Evolutionary conservation across 1,284 basidiomycete species (phyloP).

Genomic region (Rhodofomes roseus): DNA sequence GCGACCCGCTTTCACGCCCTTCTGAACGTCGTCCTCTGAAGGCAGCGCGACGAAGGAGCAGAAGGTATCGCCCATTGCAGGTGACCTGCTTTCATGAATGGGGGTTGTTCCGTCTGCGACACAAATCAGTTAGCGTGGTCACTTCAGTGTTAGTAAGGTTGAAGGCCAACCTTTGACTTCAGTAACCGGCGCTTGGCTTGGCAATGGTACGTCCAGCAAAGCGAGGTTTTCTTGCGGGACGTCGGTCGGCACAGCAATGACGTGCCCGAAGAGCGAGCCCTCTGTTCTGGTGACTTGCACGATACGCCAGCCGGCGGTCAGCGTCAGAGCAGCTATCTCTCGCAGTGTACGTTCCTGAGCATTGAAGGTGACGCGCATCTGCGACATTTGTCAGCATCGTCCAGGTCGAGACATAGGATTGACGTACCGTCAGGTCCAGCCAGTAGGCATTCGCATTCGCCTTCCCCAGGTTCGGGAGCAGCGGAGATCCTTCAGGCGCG

Average conservation of each 20-base stretch:
- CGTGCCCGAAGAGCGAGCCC: conserved; percentile 62
- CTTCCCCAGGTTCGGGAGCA: conserved; percentile 67
- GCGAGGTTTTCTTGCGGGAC: conserved; percentile 34
- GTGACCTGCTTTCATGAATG: conserved; percentile 7
- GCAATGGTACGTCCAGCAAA: conserved; percentile 9
- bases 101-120: neutral
- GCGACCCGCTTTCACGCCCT: conserved; percentile 3
- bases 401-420: conserved; percentile 2
- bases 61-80: conserved; percentile 27
- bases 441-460: conserved; percentile 69
- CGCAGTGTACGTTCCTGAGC: conserved; percentile 68
- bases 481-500: conserved; percentile 44
- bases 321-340: conserved; percentile 53
- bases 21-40: conserved; percentile 23
- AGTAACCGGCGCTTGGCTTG: neutral
- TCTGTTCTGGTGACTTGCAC: conserved; percentile 52
- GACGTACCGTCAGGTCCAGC: conserved; percentile 64
- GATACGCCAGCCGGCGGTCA: conserved; percentile 66
- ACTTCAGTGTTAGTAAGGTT: neutral
- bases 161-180: neutral
- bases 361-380: conserved; percentile 71
- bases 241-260: conserved; percentile 56
- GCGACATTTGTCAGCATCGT: conserved; percentile 5
- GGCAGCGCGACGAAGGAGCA: conserved; percentile 24
- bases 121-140: neutral